phyloP scores from a whole-genome alignment of 2,329 filamentous ascomycete species.

The Trichophyton simii region DNA sequence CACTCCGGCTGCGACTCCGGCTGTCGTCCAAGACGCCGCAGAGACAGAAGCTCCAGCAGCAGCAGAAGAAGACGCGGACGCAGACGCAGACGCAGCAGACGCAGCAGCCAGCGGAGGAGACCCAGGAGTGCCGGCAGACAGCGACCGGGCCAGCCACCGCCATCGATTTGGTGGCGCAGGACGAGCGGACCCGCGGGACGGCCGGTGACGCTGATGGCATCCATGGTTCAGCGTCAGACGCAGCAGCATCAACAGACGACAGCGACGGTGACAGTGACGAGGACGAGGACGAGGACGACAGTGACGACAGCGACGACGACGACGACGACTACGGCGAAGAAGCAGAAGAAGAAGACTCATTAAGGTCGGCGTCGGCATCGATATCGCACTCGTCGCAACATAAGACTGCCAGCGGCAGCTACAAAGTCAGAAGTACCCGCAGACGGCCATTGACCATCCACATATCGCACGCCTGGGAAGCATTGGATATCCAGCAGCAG shows the following conservation, averaged over 20 bases:
- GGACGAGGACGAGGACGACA: not conserved
- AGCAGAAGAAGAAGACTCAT: no score
- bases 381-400: no score
- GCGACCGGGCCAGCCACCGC: not conserved
- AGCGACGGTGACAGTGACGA: not conserved
- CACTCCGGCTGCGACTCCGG: not conserved
- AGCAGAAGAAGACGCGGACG: not conserved
- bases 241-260: not conserved
- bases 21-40: not conserved
- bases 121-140: no score
- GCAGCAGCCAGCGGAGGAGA: no score
- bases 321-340: no score
- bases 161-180: not conserved
- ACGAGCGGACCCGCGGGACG: not conserved
- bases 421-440: slow-evolving; percentile 5
- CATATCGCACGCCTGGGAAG: slow-evolving; percentile 18
- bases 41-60: not conserved
- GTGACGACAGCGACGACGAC: no score
- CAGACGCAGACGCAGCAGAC: not conserved
- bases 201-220: slow-evolving; percentile 1
- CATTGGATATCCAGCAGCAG: slow-evolving; percentile 13
- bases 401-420: not conserved
- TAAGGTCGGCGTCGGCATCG: no score
- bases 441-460: not conserved
- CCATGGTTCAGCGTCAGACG: not conserved